These are phyloP conservation scores for Apiospora pterosperma DNA, from an alignment of 2,329 filamentous ascomycete genomes.

Conservation along the genomic window DNA sequence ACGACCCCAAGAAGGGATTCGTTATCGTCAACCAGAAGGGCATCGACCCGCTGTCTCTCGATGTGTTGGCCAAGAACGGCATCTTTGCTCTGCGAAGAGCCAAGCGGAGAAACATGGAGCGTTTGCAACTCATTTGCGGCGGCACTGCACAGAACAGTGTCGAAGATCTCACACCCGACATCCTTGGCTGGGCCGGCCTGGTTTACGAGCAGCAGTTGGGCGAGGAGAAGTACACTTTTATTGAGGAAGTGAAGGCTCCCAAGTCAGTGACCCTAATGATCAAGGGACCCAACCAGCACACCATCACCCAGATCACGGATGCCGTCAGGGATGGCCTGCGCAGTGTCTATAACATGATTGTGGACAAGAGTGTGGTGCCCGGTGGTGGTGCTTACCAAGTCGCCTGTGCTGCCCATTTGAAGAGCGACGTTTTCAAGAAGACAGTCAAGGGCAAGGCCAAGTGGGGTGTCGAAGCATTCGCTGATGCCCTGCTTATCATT, in stretches of 20 bases:
- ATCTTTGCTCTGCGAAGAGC: constrained; percentile 92
- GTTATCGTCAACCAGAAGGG: constrained; percentile 99
- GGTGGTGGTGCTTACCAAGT: constrained; percentile 96
- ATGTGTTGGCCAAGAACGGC: constrained; percentile 96
- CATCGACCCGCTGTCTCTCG: constrained; percentile 92
- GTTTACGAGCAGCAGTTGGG: constrained; percentile 97
- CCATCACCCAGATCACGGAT: constrained; percentile 94
- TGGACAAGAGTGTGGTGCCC: constrained; percentile 93
- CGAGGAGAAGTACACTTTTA: constrained; percentile 98
- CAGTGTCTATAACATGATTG: constrained; percentile 99
- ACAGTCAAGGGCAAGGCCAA: constrained; percentile 97
- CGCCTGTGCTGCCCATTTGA: constrained; percentile 82
- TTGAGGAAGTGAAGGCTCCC: constrained; percentile 97
- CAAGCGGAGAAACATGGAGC: constrained; percentile 99
- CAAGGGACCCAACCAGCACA: constrained; percentile 96
- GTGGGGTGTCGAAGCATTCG: constrained; percentile 91
- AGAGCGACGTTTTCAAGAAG: constrained; percentile 81
- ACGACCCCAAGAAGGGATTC: constrained; percentile 90
- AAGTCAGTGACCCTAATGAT: constrained; percentile 98
- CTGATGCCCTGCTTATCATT: constrained; percentile 90
- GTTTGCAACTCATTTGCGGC: constrained; percentile 90
- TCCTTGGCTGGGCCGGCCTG: constrained; percentile 91
- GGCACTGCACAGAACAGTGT: constrained; percentile 93
- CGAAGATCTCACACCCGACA: constrained; percentile 82
- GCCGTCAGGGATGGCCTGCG: constrained; percentile 92